Conservation (phyloP, 2,329 filamentous ascomycete species). For the Neonectria faginata region DNA sequence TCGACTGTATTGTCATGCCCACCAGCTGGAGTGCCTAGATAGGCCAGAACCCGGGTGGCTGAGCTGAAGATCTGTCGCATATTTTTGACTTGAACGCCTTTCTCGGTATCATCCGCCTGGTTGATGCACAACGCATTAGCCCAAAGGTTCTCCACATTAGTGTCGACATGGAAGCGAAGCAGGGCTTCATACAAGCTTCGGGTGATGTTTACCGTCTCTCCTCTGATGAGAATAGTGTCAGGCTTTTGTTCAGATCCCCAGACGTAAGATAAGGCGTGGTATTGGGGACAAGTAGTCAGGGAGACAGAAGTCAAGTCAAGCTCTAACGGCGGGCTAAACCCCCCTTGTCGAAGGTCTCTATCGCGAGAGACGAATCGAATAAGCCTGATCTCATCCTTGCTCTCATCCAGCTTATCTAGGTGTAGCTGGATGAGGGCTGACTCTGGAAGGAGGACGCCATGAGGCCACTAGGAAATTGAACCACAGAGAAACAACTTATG, state of each 20-base stretch:
- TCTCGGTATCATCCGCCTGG: not conserved
- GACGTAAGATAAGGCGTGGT: not conserved
- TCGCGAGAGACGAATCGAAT: not conserved
- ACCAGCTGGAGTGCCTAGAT: not conserved
- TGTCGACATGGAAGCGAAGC: not conserved
- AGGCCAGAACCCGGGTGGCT: not conserved
- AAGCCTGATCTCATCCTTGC: not conserved
- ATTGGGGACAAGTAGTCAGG: not conserved
- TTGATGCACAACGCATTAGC: not conserved
- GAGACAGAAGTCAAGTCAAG: not conserved
- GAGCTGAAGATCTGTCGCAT: not conserved
- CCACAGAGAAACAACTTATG: not conserved
- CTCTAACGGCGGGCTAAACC: not conserved
- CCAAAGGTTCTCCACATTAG: not conserved
- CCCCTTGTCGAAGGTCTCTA: not conserved
- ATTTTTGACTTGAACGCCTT: not conserved
- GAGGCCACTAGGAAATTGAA: not conserved
- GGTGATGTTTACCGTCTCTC: not conserved
- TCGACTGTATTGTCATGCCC: not conserved
- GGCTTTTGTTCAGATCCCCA: not conserved
- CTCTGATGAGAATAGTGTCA: not conserved
- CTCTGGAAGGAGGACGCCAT: not conserved
- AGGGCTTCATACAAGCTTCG: not conserved
- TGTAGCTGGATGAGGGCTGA: not conserved
- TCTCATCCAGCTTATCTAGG: not conserved